Conservation (phyloP, 768 basidiomycete species). For the Tephrocybe rancida region DNA sequence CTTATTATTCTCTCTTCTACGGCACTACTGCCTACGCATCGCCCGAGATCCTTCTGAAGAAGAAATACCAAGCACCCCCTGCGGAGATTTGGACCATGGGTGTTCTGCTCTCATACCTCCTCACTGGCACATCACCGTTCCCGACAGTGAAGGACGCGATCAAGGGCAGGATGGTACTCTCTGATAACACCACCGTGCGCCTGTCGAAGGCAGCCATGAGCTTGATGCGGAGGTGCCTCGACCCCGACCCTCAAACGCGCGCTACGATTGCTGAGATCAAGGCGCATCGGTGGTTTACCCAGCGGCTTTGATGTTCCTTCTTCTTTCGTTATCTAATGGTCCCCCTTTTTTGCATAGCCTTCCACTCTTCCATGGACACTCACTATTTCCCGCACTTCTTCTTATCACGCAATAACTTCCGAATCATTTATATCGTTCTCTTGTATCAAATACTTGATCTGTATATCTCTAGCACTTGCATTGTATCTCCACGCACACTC, state of each 20-base stretch:
- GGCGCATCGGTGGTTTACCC: slow-evolving; percentile 78
- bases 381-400: slow-evolving; percentile 3
- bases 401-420: too few species aligned
- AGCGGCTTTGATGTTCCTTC: not conserved
- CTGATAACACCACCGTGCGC: slow-evolving; percentile 35
- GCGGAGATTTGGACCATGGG: slow-evolving; percentile 98
- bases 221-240: slow-evolving; percentile 77
- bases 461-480: not conserved
- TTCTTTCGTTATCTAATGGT: too few species aligned
- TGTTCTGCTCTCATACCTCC: slow-evolving; percentile 90
- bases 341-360: too few species aligned
- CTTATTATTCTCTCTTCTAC: slow-evolving; percentile 79
- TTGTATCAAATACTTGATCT: slow-evolving; percentile 8
- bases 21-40: slow-evolving; percentile 96
- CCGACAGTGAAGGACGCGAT: slow-evolving; percentile 83
- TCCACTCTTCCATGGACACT: not conserved
- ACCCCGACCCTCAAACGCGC: slow-evolving; percentile 79
- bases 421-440: not conserved
- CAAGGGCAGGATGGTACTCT: slow-evolving; percentile 60
- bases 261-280: slow-evolving; percentile 83
- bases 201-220: slow-evolving; percentile 54
- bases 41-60: slow-evolving; percentile 89
- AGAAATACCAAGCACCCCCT: slow-evolving; percentile 88
- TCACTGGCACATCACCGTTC: slow-evolving; percentile 93
- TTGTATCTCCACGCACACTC: slow-evolving; percentile 12